Base-by-base conservation (phyloP, 2,329 filamentous ascomycete species). In the Diaporthe nobilis region DNA sequence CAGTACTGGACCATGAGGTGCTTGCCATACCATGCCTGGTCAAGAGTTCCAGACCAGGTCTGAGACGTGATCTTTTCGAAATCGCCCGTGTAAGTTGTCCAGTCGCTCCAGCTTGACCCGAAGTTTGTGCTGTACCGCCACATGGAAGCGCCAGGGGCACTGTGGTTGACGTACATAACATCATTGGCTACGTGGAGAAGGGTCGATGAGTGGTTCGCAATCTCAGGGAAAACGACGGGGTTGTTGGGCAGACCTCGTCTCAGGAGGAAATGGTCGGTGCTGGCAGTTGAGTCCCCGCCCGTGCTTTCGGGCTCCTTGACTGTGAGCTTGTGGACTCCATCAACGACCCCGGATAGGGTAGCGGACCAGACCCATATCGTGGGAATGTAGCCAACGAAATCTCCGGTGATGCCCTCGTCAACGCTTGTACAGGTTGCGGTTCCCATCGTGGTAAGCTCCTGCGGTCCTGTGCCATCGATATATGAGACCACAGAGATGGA, bases 101-200 rank as follows among this genome's bases (percentile, higher is more conserved):
- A 93, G 7, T 89, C 82, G 51, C 88, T 91, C 84, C 89, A 93
- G 0, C 86, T 85, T 9, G 86, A 88, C 15, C 88, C 90, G 86
- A 89, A 93, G 74, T 91, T 91, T 39, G 89, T 87, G 13, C 89
- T 90, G 79, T 91, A 92, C n/a, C 91, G 89, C 83, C 88, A 92
- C 79, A 87, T 87, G 80, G 90, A 87, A 22, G 91, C 91, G 28
- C 91, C 91, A 31, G 90, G 84, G 15, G 91, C 91, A 71, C 87
- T 87, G 78, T 92, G 91, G 25, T 85, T 83, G 60, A 92, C 83
- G 68, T 87, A 20, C 89, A 83, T 42, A 81, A 85, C 77, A 25
- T 82, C 76, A 17, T 77, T 78, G 53, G 86, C 80, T 67, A 85
- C 82, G 71, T 15, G 68, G 61, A 92, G 83, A 2, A 92, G 84